Conservation (phyloP, 345 rosid species). For the Gossypium australe region DNA sequence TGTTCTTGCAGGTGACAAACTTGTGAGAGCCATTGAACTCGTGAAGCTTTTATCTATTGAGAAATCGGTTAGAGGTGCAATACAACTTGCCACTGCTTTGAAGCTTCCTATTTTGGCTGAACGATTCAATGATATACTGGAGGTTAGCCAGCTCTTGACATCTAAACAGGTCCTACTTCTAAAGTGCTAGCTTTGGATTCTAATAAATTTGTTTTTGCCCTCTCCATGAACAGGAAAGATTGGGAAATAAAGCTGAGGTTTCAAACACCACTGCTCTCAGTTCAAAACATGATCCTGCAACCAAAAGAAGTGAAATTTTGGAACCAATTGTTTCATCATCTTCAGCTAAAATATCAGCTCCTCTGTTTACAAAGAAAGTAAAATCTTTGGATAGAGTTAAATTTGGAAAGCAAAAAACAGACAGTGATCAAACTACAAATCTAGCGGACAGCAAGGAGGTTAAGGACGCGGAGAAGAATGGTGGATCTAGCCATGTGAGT, state of each 20-base stretch:
- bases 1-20: slow-evolving; percentile 64
- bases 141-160: slow-evolving; percentile 36
- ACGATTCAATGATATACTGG: slow-evolving; percentile 70
- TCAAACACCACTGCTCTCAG: slow-evolving; percentile 13
- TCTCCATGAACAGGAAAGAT: slow-evolving; percentile 54
- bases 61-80: slow-evolving; percentile 84
- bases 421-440: slow-evolving; percentile 14
- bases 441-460: slow-evolving; percentile 17
- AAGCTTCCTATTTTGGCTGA: slow-evolving; percentile 93
- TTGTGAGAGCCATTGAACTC: slow-evolving; percentile 74
- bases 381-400: slow-evolving; percentile 30
- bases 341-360: slow-evolving; percentile 36
- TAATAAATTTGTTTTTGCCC: slow-evolving; percentile 1
- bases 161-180: not conserved
- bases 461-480: not conserved
- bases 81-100: slow-evolving; percentile 78
- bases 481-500: not conserved
- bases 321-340: slow-evolving; percentile 28
- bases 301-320: slow-evolving; percentile 29
- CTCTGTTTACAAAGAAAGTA: slow-evolving; percentile 40
- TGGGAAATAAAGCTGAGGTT: slow-evolving; percentile 46
- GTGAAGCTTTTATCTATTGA: slow-evolving; percentile 66
- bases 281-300: slow-evolving; percentile 18
- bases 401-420: slow-evolving; percentile 28
- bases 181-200: not conserved